These are phyloP conservation scores for Phoenix dactylifera DNA, from an alignment of 176 grass and related monocot species.

Conservation along the genomic window DNA sequence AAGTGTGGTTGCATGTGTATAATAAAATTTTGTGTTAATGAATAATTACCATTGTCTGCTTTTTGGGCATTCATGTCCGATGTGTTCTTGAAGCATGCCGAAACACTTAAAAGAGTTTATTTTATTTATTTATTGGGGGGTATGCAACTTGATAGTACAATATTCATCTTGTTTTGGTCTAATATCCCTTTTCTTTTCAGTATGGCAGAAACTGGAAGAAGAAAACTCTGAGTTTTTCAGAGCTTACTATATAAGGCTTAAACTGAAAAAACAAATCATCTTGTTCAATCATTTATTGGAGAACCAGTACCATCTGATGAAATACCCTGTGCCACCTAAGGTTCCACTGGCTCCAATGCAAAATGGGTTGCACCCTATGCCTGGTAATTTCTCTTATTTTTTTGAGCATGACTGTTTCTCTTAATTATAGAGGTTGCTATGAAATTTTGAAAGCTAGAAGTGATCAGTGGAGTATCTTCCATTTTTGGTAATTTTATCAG, in stretches of 20 bases:
- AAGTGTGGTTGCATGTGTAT: too few relatives aligned
- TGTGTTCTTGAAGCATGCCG: too few relatives aligned
- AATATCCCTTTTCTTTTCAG: slow-evolving; percentile 40
- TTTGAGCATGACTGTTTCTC: too few relatives aligned
- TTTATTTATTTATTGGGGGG: neutral
- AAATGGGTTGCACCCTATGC: slow-evolving; percentile 79
- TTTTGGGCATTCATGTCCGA: too few relatives aligned
- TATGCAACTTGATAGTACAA: neutral
- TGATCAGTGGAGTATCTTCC: too few relatives aligned
- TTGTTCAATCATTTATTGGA: slow-evolving; percentile 93
- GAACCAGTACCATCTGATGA: slow-evolving; percentile 91
- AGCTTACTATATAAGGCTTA: slow-evolving; percentile 94
- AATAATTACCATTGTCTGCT: too few relatives aligned
- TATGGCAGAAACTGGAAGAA: slow-evolving; percentile 99
- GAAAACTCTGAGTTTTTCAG: slow-evolving; percentile 93
- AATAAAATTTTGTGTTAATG: too few relatives aligned
- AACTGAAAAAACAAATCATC: slow-evolving; percentile 91
- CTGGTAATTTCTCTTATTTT: slow-evolving; percentile 43
- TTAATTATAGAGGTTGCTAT: too few relatives aligned
- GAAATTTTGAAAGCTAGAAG: too few relatives aligned
- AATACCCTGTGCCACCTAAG: slow-evolving; percentile 60
- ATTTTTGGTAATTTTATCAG: too few relatives aligned
- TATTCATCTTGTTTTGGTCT: slow-evolving; percentile 12
- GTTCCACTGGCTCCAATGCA: slow-evolving; percentile 64
- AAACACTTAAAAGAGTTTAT: too few relatives aligned